These are phyloP conservation scores for Fraxinus americana DNA, from an alignment of 257 asterid species.

Conservation along the genomic window DNA sequence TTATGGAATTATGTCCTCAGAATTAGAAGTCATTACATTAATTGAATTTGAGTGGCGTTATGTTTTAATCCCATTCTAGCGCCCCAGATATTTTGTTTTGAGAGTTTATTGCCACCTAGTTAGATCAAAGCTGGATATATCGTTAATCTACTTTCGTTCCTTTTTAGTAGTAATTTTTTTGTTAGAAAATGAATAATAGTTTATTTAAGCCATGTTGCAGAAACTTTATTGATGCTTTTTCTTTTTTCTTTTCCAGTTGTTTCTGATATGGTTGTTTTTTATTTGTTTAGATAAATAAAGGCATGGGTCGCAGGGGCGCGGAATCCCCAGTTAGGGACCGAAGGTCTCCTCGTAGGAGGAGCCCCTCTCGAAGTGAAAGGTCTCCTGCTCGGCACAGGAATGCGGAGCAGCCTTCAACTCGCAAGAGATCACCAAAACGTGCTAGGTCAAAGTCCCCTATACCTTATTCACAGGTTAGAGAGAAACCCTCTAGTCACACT, in stretches of 20 bases:
- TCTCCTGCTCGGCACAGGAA: slow-evolving; percentile 60
- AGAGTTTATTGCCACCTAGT: not conserved
- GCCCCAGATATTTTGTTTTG: not conserved
- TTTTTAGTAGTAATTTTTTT: not conserved
- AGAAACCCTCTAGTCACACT: slow-evolving; percentile 40
- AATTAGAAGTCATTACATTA: not conserved
- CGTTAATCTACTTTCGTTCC: not conserved
- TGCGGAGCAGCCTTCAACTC: slow-evolving; percentile 34
- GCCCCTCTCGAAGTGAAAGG: slow-evolving; percentile 59
- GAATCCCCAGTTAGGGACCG: slow-evolving; percentile 60
- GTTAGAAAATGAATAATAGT: not conserved
- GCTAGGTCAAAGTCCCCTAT: slow-evolving; percentile 44
- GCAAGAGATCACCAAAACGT: slow-evolving; percentile 41
- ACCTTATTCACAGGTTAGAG: slow-evolving; percentile 41
- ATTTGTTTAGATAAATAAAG: not conserved
- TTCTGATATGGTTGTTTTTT: slow-evolving; percentile 13
- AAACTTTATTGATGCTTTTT: not conserved
- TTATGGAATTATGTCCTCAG: not conserved
- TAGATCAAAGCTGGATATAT: not conserved
- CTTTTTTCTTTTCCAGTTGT: not conserved
- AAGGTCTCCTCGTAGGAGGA: slow-evolving; percentile 61
- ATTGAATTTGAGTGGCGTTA: not conserved
- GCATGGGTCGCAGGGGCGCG: slow-evolving; percentile 64
- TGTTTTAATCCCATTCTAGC: not conserved
- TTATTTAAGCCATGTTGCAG: not conserved